Percentiles rank a stretch among this genome's conserved stretches.
phyloP scores from a whole-genome alignment of 202 grass and related monocot species.

The Musa balbisiana region DNA sequence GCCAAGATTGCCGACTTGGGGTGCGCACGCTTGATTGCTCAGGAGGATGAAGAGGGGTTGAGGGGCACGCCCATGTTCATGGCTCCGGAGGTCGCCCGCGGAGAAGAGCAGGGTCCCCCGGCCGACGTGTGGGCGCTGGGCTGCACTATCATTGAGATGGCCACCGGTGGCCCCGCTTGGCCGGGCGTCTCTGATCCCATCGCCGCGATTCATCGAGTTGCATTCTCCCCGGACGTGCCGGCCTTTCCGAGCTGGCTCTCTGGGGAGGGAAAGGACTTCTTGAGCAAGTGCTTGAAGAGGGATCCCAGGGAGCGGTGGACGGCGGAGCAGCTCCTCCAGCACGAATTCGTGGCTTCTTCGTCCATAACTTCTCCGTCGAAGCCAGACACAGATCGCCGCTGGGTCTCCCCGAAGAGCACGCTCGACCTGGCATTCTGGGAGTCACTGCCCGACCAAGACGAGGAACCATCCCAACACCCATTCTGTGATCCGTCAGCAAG shows the following conservation, averaged over 20 bases:
- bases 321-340: slow-evolving; percentile 18
- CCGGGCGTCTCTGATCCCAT: slow-evolving; percentile 10
- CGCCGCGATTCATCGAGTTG: slow-evolving; percentile 32
- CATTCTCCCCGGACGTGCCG: slow-evolving; percentile 26
- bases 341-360: slow-evolving; percentile 19
- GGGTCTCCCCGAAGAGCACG: slow-evolving; percentile 31
- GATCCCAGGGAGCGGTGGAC: slow-evolving; percentile 16
- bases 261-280: slow-evolving; percentile 24
- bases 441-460: not conserved
- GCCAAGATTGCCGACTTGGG: slow-evolving; percentile 42
- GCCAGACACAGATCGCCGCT: not conserved
- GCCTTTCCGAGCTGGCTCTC: slow-evolving; percentile 26
- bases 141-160: slow-evolving; percentile 42
- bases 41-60: not conserved
- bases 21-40: slow-evolving; percentile 4
- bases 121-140: slow-evolving; percentile 48
- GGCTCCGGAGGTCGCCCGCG: slow-evolving; percentile 46
- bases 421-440: slow-evolving; percentile 30
- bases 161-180: slow-evolving; percentile 27
- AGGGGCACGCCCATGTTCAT: slow-evolving; percentile 47
- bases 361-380: not conserved
- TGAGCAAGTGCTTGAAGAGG: slow-evolving; percentile 24
- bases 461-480: not conserved
- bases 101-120: slow-evolving; percentile 29
- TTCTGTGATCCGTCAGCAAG: not conserved